Conservation (phyloP, 169 alveolate genomes). For the Plasmodium gallinaceum region DNA sequence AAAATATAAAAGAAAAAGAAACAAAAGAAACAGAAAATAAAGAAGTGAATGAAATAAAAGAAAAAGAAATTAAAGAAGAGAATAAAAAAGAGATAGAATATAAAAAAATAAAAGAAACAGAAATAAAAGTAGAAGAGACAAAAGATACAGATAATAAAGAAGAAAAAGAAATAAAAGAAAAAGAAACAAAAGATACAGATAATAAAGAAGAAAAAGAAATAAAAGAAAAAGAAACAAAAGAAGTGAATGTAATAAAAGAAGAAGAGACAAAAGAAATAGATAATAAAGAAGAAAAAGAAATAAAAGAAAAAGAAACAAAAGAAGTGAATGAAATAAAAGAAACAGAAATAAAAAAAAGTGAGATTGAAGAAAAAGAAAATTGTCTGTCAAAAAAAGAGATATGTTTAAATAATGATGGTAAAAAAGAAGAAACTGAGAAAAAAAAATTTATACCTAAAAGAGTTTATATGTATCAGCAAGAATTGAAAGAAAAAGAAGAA, state of each 20-base stretch:
- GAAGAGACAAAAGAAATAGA: not conserved
- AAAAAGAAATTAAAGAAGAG: not conserved
- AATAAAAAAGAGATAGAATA: not conserved
- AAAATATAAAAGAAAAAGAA: not conserved
- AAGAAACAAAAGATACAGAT: not conserved
- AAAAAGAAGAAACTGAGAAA: slow-evolving; percentile 13
- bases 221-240: not conserved
- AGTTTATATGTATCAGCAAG: slow-evolving; percentile 49
- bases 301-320: not conserved
- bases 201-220: not conserved
- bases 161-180: not conserved
- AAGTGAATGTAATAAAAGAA: not conserved
- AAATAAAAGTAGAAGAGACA: not conserved
- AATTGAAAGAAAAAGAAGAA: slow-evolving; percentile 43
- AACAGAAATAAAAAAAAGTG: not conserved
- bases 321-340: not conserved
- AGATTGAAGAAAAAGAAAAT: not conserved
- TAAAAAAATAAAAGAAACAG: not conserved
- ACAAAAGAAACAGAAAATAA: not conserved
- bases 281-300: not conserved
- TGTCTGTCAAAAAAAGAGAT: not conserved
- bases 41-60: not conserved
- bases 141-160: not conserved
- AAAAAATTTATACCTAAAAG: slow-evolving; percentile 50
- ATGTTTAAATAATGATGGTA: not conserved